These are phyloP conservation scores for Logfia minima DNA, from an alignment of 129 eudicot genomes.

Conservation along the genomic window DNA sequence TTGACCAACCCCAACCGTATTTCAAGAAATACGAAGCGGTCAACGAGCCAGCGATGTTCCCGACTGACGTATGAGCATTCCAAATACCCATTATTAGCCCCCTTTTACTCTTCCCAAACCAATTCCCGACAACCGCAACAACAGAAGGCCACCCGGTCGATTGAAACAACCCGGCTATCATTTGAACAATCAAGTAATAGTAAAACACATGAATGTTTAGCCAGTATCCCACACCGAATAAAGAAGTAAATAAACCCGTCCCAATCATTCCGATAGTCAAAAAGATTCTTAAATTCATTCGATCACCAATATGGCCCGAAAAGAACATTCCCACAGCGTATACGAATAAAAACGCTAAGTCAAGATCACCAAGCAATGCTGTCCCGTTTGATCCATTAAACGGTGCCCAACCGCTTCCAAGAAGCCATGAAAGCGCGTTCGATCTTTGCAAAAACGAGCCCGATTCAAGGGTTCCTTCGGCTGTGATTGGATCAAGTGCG, in stretches of 20 bases:
- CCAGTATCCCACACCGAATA: conserved; percentile 90
- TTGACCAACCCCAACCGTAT: conserved; percentile 99
- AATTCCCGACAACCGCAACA: conserved; percentile 93
- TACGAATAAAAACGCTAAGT: conserved; percentile 74
- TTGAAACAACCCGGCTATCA: conserved; percentile 89
- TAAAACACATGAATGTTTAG: conserved; percentile 63
- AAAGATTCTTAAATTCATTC: conserved; percentile 76
- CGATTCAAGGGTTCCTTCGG: conserved; percentile 28
- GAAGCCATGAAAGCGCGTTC: conserved; percentile 40
- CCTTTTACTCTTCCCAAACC: conserved; percentile 93
- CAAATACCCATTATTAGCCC: conserved; percentile 97
- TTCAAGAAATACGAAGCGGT: conserved; percentile 69
- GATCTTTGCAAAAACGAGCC: conserved; percentile 45
- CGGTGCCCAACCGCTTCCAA: conserved; percentile 83
- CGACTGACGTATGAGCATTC: conserved; percentile 91
- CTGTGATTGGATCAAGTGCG: conserved; percentile 87
- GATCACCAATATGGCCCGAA: conserved; percentile 87
- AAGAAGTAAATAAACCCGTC: conserved; percentile 82
- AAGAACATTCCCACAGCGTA: conserved; percentile 91
- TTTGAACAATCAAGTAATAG: conserved; percentile 76
- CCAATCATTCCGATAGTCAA: conserved; percentile 92
- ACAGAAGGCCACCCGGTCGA: conserved; percentile 99
- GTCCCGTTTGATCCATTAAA: conserved; percentile 79
- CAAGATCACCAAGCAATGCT: conserved; percentile 85
- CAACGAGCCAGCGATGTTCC: conserved; percentile 83